Evolutionary conservation across 1,284 basidiomycete genomes (phyloP).

Genomic region (Irpex sp.): DNA sequence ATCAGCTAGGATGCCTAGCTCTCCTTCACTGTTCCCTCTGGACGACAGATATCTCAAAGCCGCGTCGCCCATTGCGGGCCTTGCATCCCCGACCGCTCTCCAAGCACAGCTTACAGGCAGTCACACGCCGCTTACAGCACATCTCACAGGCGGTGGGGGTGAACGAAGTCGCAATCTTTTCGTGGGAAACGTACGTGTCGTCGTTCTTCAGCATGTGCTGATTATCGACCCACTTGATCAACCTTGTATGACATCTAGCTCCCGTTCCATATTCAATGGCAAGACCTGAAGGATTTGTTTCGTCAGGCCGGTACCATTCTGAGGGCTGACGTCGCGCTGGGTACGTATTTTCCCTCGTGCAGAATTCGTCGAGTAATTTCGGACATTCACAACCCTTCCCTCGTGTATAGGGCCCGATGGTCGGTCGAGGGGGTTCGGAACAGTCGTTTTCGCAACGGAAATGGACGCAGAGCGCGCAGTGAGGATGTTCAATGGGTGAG

Average conservation of each 20-base stretch:
- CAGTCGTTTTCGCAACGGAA: slow-evolving; percentile 81
- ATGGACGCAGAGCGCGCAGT: slow-evolving; percentile 86
- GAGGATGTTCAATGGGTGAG: slow-evolving; percentile 82
- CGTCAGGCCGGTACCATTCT: slow-evolving; percentile 84
- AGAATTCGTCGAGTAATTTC: not conserved
- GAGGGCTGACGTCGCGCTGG: slow-evolving; percentile 85
- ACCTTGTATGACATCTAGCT: slow-evolving; percentile 45
- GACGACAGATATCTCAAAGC: slow-evolving; percentile 1
- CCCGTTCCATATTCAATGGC: slow-evolving; percentile 98
- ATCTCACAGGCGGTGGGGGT: not conserved
- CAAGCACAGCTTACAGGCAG: slow-evolving; percentile 1
- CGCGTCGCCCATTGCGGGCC: not conserved
- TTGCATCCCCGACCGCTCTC: not conserved
- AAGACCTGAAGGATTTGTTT: slow-evolving; percentile 93
- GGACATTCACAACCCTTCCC: not conserved
- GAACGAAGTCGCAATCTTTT: slow-evolving; percentile 60
- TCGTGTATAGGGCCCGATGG: slow-evolving; percentile 52
- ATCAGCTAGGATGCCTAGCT: not conserved
- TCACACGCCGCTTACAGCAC: not conserved
- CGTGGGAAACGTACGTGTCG: slow-evolving; percentile 49
- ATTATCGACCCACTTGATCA: not conserved
- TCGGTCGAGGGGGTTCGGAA: slow-evolving; percentile 84
- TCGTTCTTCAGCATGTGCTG: not conserved
- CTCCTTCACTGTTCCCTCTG: not conserved
- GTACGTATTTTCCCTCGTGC: slow-evolving; percentile 22